These are phyloP conservation scores for Anisogramma anomala DNA, from an alignment of 2,329 filamentous ascomycete genomes.

Conservation along the genomic window DNA sequence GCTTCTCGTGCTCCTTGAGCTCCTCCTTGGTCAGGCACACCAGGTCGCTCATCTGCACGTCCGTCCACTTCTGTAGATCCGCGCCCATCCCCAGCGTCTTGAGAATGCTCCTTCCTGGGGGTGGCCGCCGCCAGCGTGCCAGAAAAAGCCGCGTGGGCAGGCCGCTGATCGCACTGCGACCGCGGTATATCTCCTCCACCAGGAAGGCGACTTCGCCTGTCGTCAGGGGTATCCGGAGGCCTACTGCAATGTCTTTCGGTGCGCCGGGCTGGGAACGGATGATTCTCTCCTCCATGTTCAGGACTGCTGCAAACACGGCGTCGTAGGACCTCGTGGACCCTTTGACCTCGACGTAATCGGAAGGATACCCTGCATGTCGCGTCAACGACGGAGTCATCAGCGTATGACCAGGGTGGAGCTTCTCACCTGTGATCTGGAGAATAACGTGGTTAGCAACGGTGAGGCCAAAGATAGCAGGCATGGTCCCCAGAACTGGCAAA, in stretches of 20 bases:
- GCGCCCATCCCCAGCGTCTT: constrained; percentile 50
- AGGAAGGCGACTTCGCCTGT: constrained; percentile 76
- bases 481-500: constrained; percentile 84
- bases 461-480: constrained; percentile 94
- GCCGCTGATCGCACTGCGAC: constrained; percentile 72
- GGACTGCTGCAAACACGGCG: constrained; percentile 61
- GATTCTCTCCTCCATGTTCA: constrained; percentile 68
- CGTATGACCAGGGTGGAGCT: not conserved
- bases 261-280: constrained; percentile 39
- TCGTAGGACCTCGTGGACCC: constrained; percentile 88
- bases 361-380: constrained; percentile 54
- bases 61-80: constrained; percentile 68
- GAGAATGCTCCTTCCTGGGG: constrained; percentile 43
- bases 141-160: constrained; percentile 68
- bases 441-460: constrained; percentile 89
- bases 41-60: constrained; percentile 55
- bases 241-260: constrained; percentile 43
- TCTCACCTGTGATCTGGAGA: constrained; percentile 51
- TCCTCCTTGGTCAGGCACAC: constrained; percentile 94
- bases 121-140: constrained; percentile 66
- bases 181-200: constrained; percentile 78
- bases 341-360: constrained; percentile 72
- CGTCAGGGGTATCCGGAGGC: constrained; percentile 69
- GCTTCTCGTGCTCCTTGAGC: constrained; percentile 64
- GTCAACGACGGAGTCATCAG: not conserved